Evolutionary conservation across 768 basidiomycete species (phyloP).

Genomic region (Tulasnella sp.): DNA sequence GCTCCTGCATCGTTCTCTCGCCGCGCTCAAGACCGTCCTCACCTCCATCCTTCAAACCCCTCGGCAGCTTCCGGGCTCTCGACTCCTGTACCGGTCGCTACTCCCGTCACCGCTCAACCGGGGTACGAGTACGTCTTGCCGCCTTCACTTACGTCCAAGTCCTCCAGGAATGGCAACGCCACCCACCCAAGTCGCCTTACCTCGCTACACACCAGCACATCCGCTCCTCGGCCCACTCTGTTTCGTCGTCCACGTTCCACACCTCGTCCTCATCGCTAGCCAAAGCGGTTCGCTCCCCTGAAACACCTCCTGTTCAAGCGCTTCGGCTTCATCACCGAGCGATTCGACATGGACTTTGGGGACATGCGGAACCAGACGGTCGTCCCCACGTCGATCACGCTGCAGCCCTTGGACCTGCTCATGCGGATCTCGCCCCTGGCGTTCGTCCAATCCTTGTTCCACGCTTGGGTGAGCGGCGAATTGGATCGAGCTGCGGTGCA

Average conservation of each 20-base stretch:
- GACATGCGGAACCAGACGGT: not conserved
- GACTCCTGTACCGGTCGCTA: not conserved
- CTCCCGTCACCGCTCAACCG: not conserved
- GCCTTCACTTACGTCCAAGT: not conserved
- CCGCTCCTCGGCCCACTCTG: not conserved
- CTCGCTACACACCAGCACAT: not conserved
- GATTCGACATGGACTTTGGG: constrained; percentile 22
- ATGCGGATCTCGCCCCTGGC: constrained; percentile 91
- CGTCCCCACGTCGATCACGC: constrained; percentile 37
- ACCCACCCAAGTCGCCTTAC: constrained; percentile 9
- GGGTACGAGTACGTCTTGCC: not conserved
- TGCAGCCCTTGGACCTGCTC: constrained; percentile 84
- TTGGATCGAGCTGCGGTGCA: constrained; percentile 61
- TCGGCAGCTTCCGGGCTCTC: constrained; percentile 18
- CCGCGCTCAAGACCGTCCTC: constrained; percentile 90
- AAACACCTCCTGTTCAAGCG: too few relatives aligned
- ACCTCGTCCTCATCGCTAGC: constrained; percentile 34
- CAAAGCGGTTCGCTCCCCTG: too few relatives aligned
- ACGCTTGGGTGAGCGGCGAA: constrained; percentile 81
- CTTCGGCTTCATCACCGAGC: constrained; percentile 40
- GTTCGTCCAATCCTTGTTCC: constrained; percentile 79
- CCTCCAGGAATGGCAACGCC: not conserved
- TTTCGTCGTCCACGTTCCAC: not conserved
- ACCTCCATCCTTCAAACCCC: constrained; percentile 76
- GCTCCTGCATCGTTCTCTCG: too few relatives aligned